Conservation (phyloP, 208 protist species). For the Wallacemonas collosoma region DNA sequence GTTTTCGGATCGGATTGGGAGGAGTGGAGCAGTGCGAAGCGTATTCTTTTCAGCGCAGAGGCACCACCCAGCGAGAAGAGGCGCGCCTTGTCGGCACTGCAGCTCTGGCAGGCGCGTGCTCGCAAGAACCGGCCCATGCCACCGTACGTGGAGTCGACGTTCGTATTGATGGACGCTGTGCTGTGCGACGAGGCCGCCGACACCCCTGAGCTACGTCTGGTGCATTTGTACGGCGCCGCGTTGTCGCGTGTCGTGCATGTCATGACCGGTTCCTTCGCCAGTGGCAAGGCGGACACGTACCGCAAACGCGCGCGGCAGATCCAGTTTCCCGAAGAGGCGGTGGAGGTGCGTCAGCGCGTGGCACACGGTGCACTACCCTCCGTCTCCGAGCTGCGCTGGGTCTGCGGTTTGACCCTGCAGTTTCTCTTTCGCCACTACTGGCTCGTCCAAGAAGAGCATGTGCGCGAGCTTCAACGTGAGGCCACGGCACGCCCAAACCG, state of each 20-base stretch:
- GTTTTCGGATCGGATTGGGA: slow-evolving; percentile 71
- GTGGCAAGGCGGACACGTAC: slow-evolving; percentile 68
- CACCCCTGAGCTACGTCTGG: slow-evolving; percentile 3
- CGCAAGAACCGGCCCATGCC: slow-evolving; percentile 63
- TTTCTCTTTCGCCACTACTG: slow-evolving; percentile 81
- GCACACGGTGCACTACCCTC: slow-evolving; percentile 73
- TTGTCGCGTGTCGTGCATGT: slow-evolving; percentile 82
- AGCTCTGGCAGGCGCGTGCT: slow-evolving; percentile 60
- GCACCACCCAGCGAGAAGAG: slow-evolving; percentile 35
- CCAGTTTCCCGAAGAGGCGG: slow-evolving; percentile 82
- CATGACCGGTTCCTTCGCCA: slow-evolving; percentile 84
- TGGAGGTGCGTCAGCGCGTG: slow-evolving; percentile 87
- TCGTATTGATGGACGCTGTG: slow-evolving; percentile 57
- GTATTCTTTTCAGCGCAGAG: slow-evolving; percentile 48
- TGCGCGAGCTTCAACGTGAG: slow-evolving; percentile 33
- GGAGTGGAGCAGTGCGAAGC: slow-evolving; percentile 71
- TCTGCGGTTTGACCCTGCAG: slow-evolving; percentile 69
- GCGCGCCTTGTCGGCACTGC: slow-evolving; percentile 38
- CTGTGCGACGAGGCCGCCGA: slow-evolving; percentile 53
- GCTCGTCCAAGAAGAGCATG: slow-evolving; percentile 65
- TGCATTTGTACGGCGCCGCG: slow-evolving; percentile 62
- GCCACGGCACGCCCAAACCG: background rate
- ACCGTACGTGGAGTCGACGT: slow-evolving; percentile 71
- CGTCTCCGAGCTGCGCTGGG: slow-evolving; percentile 82
- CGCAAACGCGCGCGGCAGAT: slow-evolving; percentile 70